These are phyloP conservation scores for Kurtzmaniella quercitrusa DNA, from an alignment of 1,139 yeast genomes.

Conservation along the genomic window DNA sequence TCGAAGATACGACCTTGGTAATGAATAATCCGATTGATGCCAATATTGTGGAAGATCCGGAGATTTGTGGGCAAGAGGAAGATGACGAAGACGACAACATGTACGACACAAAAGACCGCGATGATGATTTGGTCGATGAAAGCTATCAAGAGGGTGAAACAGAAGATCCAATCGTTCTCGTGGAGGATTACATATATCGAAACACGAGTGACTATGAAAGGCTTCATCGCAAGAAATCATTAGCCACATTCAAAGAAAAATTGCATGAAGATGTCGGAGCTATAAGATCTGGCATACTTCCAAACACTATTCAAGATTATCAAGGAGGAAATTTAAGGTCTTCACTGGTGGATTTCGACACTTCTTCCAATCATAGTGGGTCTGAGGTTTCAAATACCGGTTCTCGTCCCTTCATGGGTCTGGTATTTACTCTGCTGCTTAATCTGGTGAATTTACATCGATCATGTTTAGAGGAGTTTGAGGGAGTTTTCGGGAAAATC, in stretches of 20 bases:
- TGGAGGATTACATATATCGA: conserved; percentile 44
- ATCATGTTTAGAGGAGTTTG: conserved; percentile 22
- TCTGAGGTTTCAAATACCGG: neutral
- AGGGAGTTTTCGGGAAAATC: conserved; percentile 38
- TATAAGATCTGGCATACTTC: neutral
- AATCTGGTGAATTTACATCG: conserved; percentile 2
- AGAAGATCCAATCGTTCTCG: conserved; percentile 47
- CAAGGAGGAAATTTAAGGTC: neutral
- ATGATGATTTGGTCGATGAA: conserved; percentile 5
- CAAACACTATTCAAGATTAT: neutral
- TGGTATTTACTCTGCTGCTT: conserved; percentile 2
- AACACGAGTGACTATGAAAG: neutral
- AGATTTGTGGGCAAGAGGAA: neutral
- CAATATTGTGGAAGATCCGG: neutral
- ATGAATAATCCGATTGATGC: neutral
- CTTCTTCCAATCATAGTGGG: neutral
- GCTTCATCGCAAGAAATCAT: conserved; percentile 25
- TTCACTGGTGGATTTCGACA: neutral
- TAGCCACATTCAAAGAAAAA: conserved; percentile 32
- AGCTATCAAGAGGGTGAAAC: conserved; percentile 21
- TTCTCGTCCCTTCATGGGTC: neutral
- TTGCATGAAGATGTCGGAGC: neutral
- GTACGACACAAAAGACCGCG: conserved; percentile 1
- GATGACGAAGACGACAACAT: conserved; percentile 13
- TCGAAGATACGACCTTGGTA: neutral